Evolutionary conservation across 305 asterid species (phyloP), one percentile per base, ranked within the genome.

Genomic region (Ilex paraguariensis): DNA sequence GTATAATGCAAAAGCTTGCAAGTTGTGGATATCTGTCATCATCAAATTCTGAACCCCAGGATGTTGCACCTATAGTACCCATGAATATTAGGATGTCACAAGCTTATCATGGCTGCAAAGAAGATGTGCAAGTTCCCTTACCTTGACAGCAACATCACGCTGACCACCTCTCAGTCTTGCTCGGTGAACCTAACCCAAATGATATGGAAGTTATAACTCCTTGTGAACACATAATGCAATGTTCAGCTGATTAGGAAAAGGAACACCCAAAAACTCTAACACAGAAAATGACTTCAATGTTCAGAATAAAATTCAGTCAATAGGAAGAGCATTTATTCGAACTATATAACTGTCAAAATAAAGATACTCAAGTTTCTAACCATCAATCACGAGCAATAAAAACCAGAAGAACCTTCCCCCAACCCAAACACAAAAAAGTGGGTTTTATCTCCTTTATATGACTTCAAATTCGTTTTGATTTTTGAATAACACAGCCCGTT

Each of bases 21-120:
- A 69, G 76, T 94, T 94, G 61, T 87, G 91, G 51, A 94, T 86
- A 77, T 94, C 97, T 60, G 95, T 90, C 97, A 93, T 93, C 99
- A 93, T 93, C 77, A 93, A 75, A 46, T 86, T 87, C 63, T 90
- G 95, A 65, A 90, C 89, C 30, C 93, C 95, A 28, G 99, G 99
- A 79, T 94, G 99, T 74, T 94, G 99, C 65, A 94, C 85, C 97
- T 90, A 66, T 63, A 85, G 60, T 32, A 62, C 46, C 63, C 49
- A 70, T 28, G 42, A 67, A 16, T 59, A 54, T 60, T 68, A 61
- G 67, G 60, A 71, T 69, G 58, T 56, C 71, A 57, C 63, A 54
- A 30, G 54, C 17, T 58, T 33, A 44, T 45, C 31, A 59, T 42
- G 48, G 68, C 53, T 67, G 56, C 6, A 70, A 56, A 56, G 62